Base-by-base conservation (phyloP, 305 asterid species). In the Stenogyne calaminthoides region DNA sequence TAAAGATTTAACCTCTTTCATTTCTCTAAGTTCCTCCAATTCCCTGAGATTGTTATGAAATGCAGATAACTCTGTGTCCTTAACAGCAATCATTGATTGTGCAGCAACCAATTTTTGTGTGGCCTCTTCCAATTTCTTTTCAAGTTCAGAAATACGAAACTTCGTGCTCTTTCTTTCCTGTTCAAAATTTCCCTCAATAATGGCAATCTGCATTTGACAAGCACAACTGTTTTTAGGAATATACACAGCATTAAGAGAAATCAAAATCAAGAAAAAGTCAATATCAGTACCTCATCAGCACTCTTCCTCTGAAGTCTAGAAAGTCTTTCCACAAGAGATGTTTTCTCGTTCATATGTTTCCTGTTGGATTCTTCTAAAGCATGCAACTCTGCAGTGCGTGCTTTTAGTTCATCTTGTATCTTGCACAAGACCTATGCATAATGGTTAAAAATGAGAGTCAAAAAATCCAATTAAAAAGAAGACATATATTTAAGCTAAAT, bases 21-120 rank as follows among this genome's bases (percentile, higher is more conserved):
- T 89, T 84, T 95, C 99, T 85, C 98, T 88, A 64, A 95, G 86
- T 62, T 95, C 98, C 74, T 88, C 99, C 69, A 95, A 77, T 76
- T 92, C 99, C 86, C 83, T 87, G 20, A 95, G 84, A 77, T 90
- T 90, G 84, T 84, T 92, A 79, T 89, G 94, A 84, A 89, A 64
- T 42, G 83, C 63, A 60, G 87, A 77, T 72, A 92, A 54, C 78
- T 90, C 96, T 15, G 71, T 39, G 70, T 90, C 96, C 82, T 92
- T 95, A 19, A 83, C 64, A 63, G 86, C 83, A 69, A 90, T 74
- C 71, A 84, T 63, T 49, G 96, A 89, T 73, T 87, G 83, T 9
- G 89, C 88, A 40, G 56, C 80, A 47, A 67, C 77, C 85, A 90
- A 83, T 63, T 79, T 85, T 29, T 51, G 73, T 47, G 84, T 84